These are phyloP conservation scores for Diutina sp. DNA, from an alignment of 1,139 yeast species.

Conservation along the genomic window DNA sequence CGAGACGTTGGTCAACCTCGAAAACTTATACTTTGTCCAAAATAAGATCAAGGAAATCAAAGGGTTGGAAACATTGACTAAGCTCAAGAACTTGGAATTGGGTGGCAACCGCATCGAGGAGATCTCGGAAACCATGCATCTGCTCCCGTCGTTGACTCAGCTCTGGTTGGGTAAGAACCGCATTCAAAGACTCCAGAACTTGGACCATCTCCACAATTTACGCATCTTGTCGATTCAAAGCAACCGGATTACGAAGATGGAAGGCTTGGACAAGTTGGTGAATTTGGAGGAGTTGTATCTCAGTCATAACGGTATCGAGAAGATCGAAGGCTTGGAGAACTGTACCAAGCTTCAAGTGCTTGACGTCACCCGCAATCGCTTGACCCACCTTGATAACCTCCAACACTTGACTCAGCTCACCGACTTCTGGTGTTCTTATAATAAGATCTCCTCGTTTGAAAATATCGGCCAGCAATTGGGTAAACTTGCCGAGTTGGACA, in stretches of 20 bases:
- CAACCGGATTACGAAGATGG: slow-evolving; percentile 66
- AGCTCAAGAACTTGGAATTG: slow-evolving; percentile 65
- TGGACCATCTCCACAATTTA: slow-evolving; percentile 49
- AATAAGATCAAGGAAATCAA: slow-evolving; percentile 70
- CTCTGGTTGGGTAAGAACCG: slow-evolving; percentile 91
- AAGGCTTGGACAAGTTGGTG: slow-evolving; percentile 62
- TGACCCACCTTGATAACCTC: slow-evolving; percentile 50
- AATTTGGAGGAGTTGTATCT: slow-evolving; percentile 78
- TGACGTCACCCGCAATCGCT: slow-evolving; percentile 70
- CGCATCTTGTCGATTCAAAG: slow-evolving; percentile 80
- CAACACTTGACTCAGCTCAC: slow-evolving; percentile 57
- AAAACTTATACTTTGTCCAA: slow-evolving; percentile 74
- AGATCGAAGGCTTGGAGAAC: slow-evolving; percentile 68
- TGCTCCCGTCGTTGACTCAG: slow-evolving; percentile 47
- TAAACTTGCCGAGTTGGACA: slow-evolving; percentile 53
- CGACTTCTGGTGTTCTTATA: slow-evolving; percentile 90
- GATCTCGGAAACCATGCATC: slow-evolving; percentile 46
- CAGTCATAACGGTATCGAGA: slow-evolving; percentile 71
- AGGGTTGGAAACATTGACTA: slow-evolving; percentile 43
- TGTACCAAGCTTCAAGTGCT: slow-evolving; percentile 56
- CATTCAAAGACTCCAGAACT: slow-evolving; percentile 52
- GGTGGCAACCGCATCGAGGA: slow-evolving; percentile 78
- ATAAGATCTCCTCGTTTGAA: slow-evolving; percentile 53
- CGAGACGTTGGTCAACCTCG: slow-evolving; percentile 47
- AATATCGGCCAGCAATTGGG: slow-evolving; percentile 59